Conservation (phyloP, 495 filamentous ascomycete species). For the Annulohypoxylon bovei region DNA sequence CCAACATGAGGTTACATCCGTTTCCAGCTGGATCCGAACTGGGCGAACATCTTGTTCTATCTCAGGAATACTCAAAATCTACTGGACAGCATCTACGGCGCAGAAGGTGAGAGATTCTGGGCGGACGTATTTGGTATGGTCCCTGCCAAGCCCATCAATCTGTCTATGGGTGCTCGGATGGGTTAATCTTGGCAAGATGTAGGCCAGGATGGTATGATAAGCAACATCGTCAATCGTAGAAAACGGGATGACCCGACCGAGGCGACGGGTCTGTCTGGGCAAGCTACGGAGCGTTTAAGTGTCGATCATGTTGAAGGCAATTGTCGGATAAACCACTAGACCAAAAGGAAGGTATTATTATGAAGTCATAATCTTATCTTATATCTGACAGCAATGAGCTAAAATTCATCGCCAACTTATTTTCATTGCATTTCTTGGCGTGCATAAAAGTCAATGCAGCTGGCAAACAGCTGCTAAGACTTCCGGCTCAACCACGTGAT, state of each 20-base stretch:
- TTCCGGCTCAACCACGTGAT: too few species aligned
- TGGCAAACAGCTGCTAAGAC: too few species aligned
- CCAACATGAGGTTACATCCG: slow-evolving; percentile 5
- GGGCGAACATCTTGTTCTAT: too few species aligned
- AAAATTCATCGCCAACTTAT: too few species aligned
- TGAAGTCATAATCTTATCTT: too few species aligned
- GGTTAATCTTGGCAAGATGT: not conserved
- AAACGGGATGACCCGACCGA: not conserved
- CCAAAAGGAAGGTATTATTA: too few species aligned
- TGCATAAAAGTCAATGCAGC: too few species aligned
- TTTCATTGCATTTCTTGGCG: too few species aligned
- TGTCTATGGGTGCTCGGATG: not conserved
- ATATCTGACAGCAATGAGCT: too few species aligned
- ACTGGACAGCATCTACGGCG: not conserved
- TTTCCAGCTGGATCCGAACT: not conserved
- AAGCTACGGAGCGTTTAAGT: not conserved
- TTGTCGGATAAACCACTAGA: too few species aligned
- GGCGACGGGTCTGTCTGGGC: not conserved
- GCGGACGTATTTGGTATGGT: not conserved
- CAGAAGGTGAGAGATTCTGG: slow-evolving; percentile 6
- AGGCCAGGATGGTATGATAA: not conserved
- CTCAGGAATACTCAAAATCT: not conserved
- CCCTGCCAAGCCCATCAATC: not conserved
- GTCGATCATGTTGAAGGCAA: not conserved
- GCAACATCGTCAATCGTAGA: not conserved